Evolutionary conservation across 2,329 filamentous ascomycete species (phyloP), one percentile per base, ranked within the genome.

Genomic region (Coleophoma cylindrospora): DNA sequence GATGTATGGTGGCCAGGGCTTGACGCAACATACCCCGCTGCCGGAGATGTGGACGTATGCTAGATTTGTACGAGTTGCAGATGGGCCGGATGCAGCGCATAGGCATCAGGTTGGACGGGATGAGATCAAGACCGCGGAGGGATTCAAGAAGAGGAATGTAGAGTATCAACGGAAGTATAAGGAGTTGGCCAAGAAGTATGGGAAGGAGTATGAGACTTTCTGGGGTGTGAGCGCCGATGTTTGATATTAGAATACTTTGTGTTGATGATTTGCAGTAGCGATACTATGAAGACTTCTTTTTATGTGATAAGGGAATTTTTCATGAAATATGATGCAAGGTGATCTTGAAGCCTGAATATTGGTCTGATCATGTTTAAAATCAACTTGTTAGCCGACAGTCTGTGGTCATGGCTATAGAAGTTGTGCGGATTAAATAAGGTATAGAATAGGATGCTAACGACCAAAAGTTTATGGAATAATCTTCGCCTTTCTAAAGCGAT

Each of bases 41-140:
- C 68, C 69, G 8, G 67, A 70, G 59, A 61, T 72, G 52, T 72
- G 69, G 69, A 70, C 69, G 22, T 70, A 70, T 59, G 69, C 69
- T 2, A 50, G 69, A 21, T 70, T 70, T 56, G 67, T 71, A 32
- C 57, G 69, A 49, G 64, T 72, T 33, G 69, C 68, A 4, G 69
- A 71, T 60, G 69, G 69, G 2, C 69, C 69, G 1, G 69, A 72
- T 60, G 64, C 64, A 1, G 68, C 67, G 13, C 69, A 71, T 59
- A 59, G 66, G 52, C 68, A 70, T 61, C 69, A 72, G 54, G 67
- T 71, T 36, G 69, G 69, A 0, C 53, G 68, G 34, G 68, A 70
- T 57, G 66, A 69, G 56, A 66, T 71, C 64, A 70, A 71, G 61
- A 69, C 63, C 10, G 69, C 68, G 32, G 57, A 63, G 41, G 56